Base-by-base conservation (phyloP, 306 rosid genomes). In the Quercus wislizeni region DNA sequence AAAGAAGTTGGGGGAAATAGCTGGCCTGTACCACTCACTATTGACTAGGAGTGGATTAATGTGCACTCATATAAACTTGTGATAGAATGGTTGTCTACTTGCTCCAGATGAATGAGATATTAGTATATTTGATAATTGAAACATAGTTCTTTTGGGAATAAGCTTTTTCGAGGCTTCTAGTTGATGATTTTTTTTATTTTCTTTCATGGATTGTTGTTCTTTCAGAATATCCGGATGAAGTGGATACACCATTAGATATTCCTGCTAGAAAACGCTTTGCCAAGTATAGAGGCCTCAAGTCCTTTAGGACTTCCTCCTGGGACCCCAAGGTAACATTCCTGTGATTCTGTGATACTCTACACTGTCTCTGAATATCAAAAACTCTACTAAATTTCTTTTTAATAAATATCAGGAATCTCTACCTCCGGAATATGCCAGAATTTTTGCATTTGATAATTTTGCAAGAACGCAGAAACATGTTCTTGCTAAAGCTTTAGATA, bases 231-330 rank as follows among this genome's bases (percentile, higher is more conserved):
- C 99, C 99, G 0, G 99, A 95, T 86, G 99, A 95, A 89, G 97
- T 95, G 55, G 99, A 95, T 83, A 89, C 99, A 69, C 99, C 99
- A 18, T 9, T 95, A 59, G 99, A 95, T 62, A 76, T 79, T 76
- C 90, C 94, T 76, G 97, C 98, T 74, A 91, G 96, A 83, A 88
- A 89, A 83, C 93, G 98, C 35, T 95, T 91, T 83, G 94, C 93
- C 10, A 95, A 91, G 81, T 95, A 93, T 64, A 91, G 99, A 85
- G 99, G 99, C 71, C 94, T 95, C 55, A 95, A 93, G 87, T 95
- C 99, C 81, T 95, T 93, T 81, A 88, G 98, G 85, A 95, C 98
- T 46, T 95, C 99, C 30, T 82, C 94, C 52, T 95, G 99, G 98
- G 99, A 95, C 86, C 91, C 99, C 82, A 93, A 90, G 80, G 99